These are phyloP conservation scores for Coniosporium tulheliwenetii DNA, from an alignment of 2,329 filamentous ascomycete genomes.

Conservation along the genomic window DNA sequence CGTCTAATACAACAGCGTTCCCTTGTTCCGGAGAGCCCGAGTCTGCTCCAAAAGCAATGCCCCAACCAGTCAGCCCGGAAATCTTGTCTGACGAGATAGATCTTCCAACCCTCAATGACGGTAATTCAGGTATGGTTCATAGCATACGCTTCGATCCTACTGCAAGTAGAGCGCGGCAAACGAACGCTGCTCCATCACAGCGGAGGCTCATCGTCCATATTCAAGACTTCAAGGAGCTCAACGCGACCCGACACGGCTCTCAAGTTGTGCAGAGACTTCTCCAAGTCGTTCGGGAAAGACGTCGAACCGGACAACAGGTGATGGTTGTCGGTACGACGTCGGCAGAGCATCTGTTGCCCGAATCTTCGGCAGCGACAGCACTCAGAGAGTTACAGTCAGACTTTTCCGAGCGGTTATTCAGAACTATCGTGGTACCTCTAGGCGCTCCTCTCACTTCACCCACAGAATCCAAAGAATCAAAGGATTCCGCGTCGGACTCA, in stretches of 20 bases:
- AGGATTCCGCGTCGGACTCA: conserved; percentile 26
- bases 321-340: conserved; percentile 69
- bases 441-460: conserved; percentile 13
- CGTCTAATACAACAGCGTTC: background rate
- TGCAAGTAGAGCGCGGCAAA: background rate
- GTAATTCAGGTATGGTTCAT: background rate
- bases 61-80: too few species aligned
- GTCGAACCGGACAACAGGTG: conserved; percentile 55
- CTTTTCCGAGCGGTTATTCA: conserved; percentile 29
- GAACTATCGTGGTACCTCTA: conserved; percentile 39
- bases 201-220: conserved; percentile 44
- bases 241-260: conserved; percentile 50
- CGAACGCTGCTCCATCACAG: conserved; percentile 1
- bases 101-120: too few species aligned
- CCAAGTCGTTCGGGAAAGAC: conserved; percentile 53
- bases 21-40: background rate
- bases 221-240: conserved; percentile 67
- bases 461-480: conserved; percentile 7
- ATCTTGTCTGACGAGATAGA: too few species aligned
- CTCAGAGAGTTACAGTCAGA: conserved; percentile 31
- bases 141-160: background rate
- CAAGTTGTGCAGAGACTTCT: conserved; percentile 56
- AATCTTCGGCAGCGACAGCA: conserved; percentile 22
- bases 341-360: conserved; percentile 30
- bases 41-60: background rate